A percentile compares a stretch with the other conserved stretches of the same genome.
phyloP scores from a whole-genome alignment of 2,329 filamentous ascomycete species.

The Capronia coronata region DNA sequence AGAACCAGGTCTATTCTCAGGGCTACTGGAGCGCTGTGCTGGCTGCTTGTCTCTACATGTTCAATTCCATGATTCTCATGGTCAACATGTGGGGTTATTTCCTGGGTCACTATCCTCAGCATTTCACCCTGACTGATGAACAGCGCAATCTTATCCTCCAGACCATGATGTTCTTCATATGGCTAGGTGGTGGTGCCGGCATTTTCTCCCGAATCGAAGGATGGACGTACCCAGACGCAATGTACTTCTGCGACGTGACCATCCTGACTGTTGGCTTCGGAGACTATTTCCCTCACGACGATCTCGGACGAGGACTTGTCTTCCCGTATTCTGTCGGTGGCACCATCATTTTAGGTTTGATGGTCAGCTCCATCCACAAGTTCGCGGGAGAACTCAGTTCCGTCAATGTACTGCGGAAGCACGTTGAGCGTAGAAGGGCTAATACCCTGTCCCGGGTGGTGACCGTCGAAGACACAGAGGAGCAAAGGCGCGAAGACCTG shows the following conservation, averaged over 20 bases:
- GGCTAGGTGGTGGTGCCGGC: slow-evolving; percentile 69
- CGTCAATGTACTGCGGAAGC: slow-evolving; percentile 56
- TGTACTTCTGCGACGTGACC: slow-evolving; percentile 72
- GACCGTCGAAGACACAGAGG: slow-evolving; percentile 31
- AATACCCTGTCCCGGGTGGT: slow-evolving; percentile 51
- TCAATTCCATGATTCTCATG: slow-evolving; percentile 69
- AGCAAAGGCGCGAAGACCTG: slow-evolving; percentile 29
- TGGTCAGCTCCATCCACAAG: slow-evolving; percentile 71
- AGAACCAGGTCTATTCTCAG: slow-evolving; percentile 60
- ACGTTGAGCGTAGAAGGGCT: slow-evolving; percentile 50
- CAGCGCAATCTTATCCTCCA: slow-evolving; percentile 87
- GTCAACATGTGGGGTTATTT: slow-evolving; percentile 74
- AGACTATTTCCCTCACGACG: slow-evolving; percentile 52
- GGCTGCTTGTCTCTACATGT: slow-evolving; percentile 70
- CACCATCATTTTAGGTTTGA: slow-evolving; percentile 75
- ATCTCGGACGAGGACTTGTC: slow-evolving; percentile 62
- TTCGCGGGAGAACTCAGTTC: slow-evolving; percentile 55
- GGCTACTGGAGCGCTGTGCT: slow-evolving; percentile 83
- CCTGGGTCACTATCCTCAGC: slow-evolving; percentile 66
- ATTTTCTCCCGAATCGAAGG: slow-evolving; percentile 66
- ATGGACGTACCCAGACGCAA: slow-evolving; percentile 61
- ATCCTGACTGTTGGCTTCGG: slow-evolving; percentile 57
- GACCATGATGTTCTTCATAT: slow-evolving; percentile 77
- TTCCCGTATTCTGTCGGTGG: slow-evolving; percentile 80
- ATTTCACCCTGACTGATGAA: slow-evolving; percentile 69